Evolutionary conservation across 2,329 filamentous ascomycete genomes (phyloP).

Genomic region (Fusarium fujikuroi): DNA sequence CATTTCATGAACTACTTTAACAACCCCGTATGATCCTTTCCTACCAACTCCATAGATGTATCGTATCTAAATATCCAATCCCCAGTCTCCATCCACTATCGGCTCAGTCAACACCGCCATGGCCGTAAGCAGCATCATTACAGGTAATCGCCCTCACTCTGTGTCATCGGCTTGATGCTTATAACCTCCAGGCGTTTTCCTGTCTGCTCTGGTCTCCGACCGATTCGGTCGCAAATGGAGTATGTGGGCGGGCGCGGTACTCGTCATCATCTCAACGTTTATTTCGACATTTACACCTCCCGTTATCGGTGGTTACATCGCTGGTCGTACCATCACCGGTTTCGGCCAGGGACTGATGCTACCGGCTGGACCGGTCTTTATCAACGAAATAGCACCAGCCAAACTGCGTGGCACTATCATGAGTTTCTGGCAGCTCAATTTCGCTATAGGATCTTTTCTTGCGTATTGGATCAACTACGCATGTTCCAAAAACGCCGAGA

Average conservation of each 20-base stretch:
- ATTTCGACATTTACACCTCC: conserved; percentile 6
- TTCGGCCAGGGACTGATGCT: conserved; percentile 75
- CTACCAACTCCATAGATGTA: neutral
- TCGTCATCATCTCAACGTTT: neutral
- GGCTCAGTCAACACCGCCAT: conserved; percentile 6
- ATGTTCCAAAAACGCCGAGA: conserved; percentile 62
- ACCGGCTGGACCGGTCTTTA: conserved; percentile 75
- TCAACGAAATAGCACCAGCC: conserved; percentile 71
- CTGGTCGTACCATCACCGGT: conserved; percentile 73
- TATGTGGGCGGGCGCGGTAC: neutral
- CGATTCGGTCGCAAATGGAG: conserved; percentile 7
- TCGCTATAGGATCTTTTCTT: conserved; percentile 66
- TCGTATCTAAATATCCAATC: neutral
- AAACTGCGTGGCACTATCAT: conserved; percentile 73
- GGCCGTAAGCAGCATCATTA: neutral
- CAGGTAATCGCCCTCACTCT: neutral
- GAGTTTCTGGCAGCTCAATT: conserved; percentile 74
- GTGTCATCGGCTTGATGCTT: neutral
- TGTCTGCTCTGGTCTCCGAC: neutral
- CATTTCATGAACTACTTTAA: conserved; percentile 17
- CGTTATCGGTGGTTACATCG: conserved; percentile 71
- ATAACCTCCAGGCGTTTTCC: neutral
- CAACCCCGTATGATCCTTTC: neutral
- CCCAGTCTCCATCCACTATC: neutral
- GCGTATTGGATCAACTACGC: conserved; percentile 68